Evolutionary conservation across 1,284 basidiomycete genomes (phyloP).

Genomic region (Leucoagaricus sp.): DNA sequence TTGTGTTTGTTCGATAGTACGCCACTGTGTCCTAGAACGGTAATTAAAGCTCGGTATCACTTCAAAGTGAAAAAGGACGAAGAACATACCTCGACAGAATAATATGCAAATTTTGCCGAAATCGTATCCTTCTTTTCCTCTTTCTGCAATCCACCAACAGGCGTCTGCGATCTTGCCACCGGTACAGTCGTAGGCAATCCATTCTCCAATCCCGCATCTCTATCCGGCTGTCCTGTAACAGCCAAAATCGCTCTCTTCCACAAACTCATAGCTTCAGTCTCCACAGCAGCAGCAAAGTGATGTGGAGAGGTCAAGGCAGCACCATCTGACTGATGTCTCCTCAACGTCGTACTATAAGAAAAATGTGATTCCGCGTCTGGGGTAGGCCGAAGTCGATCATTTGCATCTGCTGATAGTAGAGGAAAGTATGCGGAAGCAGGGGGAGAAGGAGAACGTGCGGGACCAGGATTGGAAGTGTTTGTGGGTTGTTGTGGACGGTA

Average conservation of each 20-base stretch:
- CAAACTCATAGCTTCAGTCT: conserved; percentile 45
- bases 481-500: conserved; percentile 22
- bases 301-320: conserved; percentile 42
- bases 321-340: conserved; percentile 61
- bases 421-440: conserved; percentile 80
- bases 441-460: conserved; percentile 54
- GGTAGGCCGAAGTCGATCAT: conserved; percentile 52
- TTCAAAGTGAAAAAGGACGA: conserved; percentile 9
- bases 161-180: not conserved
- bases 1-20: conserved; percentile 64
- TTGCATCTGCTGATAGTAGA: conserved; percentile 47
- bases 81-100: conserved; percentile 54
- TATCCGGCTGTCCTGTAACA: conserved; percentile 40
- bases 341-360: conserved; percentile 79
- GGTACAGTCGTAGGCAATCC: too few relatives aligned
- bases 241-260: conserved; percentile 46
- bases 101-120: conserved; percentile 59
- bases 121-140: conserved; percentile 44
- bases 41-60: conserved; percentile 9
- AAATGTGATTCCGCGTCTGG: conserved; percentile 72
- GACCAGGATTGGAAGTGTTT: conserved; percentile 15
- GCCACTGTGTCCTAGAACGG: conserved; percentile 60
- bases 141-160: conserved; percentile 26
- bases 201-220: conserved; percentile 29
- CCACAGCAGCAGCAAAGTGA: conserved; percentile 41